Evolutionary conservation across 805 yeast genomes (phyloP), one percentile per base, ranked within the genome.

Genomic region (Saccharomycopsis sp.): DNA sequence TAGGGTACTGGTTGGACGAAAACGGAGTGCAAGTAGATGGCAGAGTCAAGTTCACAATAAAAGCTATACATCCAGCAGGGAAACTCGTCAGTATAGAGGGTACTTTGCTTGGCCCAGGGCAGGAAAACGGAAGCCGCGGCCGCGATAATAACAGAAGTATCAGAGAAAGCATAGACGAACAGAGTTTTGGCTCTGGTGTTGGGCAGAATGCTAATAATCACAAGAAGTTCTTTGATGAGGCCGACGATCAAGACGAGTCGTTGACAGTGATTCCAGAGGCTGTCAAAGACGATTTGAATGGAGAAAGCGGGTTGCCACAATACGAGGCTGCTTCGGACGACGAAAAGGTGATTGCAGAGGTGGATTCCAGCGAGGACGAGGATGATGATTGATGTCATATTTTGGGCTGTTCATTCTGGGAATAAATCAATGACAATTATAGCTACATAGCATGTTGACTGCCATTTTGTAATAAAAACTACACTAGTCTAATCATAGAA

Each of bases 1-100:
- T 88, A 63, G 99, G 99, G 1, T 81, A 87, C 69, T 92, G 99
- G 99, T 76, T 76, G 12, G 97, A 92, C 69, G 87, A 76, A 50
- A 75, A 81, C 57, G 96, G 86, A 14, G 75, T 79, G 50, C 83
- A 85, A 56, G 76, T 94, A 18, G 97, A 87, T 63, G 97, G 97
- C 2, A 90, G 89, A 70, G 71, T 92, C 54, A 78, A 77, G 64
- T 91, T 94, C 70, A 82, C 84, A 1, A 82, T 92, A 50, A 87
- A 85, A 67, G 76, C 83, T 24, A 77, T 92, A 56, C 85, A 81
- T 58, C 81, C 85, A 14, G 80, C 91, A 3, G 96, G 97, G 7
- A 86, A 84, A 70, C 85, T 89, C 57, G 83, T 91, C 15, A 85
- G 95, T 8, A 79, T 92, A 14, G 95, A 91, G 61, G 98, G 98